Percentiles rank a stretch among this genome's conserved stretches.
Conservation (phyloP, 192 early-diverging fungal genomes). For the Allomyces macrogynus region DNA sequence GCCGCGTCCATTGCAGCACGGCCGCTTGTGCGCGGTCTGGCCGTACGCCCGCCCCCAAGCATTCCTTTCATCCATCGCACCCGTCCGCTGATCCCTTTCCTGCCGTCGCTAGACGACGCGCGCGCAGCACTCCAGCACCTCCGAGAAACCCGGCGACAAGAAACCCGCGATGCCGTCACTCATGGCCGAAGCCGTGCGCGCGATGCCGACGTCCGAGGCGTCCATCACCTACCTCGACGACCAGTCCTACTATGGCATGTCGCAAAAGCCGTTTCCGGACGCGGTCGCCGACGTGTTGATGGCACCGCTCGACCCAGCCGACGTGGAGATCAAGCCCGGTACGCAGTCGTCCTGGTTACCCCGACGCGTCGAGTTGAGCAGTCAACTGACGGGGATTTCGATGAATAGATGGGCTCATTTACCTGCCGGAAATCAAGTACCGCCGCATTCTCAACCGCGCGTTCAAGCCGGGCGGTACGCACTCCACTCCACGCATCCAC, state of each 20-base stretch:
- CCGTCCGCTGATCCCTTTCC: too few relatives aligned
- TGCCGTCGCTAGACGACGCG: too few relatives aligned
- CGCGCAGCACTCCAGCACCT: too few relatives aligned
- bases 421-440: conserved; percentile 94
- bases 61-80: too few relatives aligned
- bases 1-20: too few relatives aligned
- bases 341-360: conserved; percentile 1
- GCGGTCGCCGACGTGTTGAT: conserved; percentile 49
- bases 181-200: not conserved
- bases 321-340: conserved; percentile 87
- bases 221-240: not conserved
- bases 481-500: too few relatives aligned
- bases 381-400: not conserved
- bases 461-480: conserved; percentile 72
- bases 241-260: conserved; percentile 46
- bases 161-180: not conserved
- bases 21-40: too few relatives aligned
- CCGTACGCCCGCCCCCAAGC: too few relatives aligned
- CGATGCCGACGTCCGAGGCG: not conserved
- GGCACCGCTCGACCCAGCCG: conserved; percentile 41
- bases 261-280: conserved; percentile 46
- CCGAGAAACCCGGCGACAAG: too few relatives aligned
- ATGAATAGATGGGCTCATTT: conserved; percentile 60
- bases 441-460: conserved; percentile 83
- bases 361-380: not conserved